These are phyloP conservation scores for Senecio squalidus DNA, from an alignment of 140 eudicot species.

Conservation along the genomic window DNA sequence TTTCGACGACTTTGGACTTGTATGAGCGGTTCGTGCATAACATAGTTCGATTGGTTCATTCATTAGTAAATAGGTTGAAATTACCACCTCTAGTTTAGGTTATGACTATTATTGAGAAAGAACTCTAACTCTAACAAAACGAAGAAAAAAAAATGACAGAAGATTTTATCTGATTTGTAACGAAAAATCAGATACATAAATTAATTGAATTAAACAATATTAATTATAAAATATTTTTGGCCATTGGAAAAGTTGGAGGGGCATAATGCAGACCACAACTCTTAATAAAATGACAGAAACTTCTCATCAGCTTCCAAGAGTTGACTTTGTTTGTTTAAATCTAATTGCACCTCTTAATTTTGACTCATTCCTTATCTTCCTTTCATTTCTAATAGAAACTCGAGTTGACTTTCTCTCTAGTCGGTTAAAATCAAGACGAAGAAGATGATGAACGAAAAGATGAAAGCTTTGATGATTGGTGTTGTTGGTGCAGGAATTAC, in stretches of 20 bases:
- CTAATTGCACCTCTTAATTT: slow-evolving; percentile 9
- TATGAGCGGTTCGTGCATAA: too few relatives aligned
- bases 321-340: slow-evolving; percentile 30
- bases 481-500: slow-evolving; percentile 78
- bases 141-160: too few relatives aligned
- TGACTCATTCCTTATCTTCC: slow-evolving; percentile 15
- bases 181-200: not conserved
- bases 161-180: not conserved
- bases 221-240: slow-evolving; percentile 1
- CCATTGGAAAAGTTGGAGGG: slow-evolving; percentile 33
- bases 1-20: too few relatives aligned
- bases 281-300: slow-evolving; percentile 17
- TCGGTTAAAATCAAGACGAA: not conserved
- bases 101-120: too few relatives aligned
- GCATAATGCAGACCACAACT: slow-evolving; percentile 17
- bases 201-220: not conserved
- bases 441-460: slow-evolving; percentile 55
- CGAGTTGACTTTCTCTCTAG: slow-evolving; percentile 27
- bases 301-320: slow-evolving; percentile 26
- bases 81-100: too few relatives aligned
- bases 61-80: too few relatives aligned
- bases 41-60: too few relatives aligned
- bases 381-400: slow-evolving; percentile 8
- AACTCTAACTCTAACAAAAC: too few relatives aligned
- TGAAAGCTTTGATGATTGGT: slow-evolving; percentile 65